A percentile compares a stretch with the other conserved stretches of the same genome.
These are phyloP conservation scores for Ceratobasidium theobromae DNA, from an alignment of 1,284 basidiomycete genomes.

Conservation along the genomic window DNA sequence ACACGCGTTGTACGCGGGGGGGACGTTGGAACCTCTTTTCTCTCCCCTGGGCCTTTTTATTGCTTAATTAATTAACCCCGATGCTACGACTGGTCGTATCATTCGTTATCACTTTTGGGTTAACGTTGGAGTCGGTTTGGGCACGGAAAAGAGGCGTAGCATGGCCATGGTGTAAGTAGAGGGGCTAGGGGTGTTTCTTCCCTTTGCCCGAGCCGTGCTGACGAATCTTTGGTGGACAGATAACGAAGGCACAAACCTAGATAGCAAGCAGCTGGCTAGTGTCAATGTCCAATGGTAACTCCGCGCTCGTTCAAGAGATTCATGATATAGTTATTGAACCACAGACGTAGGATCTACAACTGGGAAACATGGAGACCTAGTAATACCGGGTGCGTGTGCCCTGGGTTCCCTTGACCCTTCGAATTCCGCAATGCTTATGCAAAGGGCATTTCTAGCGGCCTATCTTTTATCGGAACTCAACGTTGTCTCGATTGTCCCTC, in stretches of 20 bases:
- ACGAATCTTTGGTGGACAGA: not conserved
- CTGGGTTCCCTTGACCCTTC: not conserved
- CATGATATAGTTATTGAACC: not conserved
- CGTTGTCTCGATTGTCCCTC: slow-evolving; percentile 1
- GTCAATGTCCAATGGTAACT: slow-evolving; percentile 19
- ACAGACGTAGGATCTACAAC: not conserved
- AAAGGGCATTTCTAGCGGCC: not conserved
- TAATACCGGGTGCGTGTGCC: not conserved
- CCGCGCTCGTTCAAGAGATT: not conserved
- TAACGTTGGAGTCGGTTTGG: not conserved
- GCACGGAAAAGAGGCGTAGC: slow-evolving; percentile 20
- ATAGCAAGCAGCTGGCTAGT: not conserved
- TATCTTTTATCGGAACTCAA: slow-evolving; percentile 19
- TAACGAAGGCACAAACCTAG: slow-evolving; percentile 5
- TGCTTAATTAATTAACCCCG: not conserved
- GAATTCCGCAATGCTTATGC: not conserved
- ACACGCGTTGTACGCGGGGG: too few species aligned
- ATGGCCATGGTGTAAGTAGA: slow-evolving; percentile 27
- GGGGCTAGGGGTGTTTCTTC: not conserved
- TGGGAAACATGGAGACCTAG: slow-evolving; percentile 26
- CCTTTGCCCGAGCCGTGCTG: not conserved
- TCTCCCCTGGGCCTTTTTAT: too few species aligned
- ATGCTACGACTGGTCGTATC: not conserved
- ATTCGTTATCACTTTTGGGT: not conserved
- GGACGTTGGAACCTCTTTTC: too few species aligned